Conservation (phyloP, 495 filamentous ascomycete species). For the Zalerion maritima region DNA sequence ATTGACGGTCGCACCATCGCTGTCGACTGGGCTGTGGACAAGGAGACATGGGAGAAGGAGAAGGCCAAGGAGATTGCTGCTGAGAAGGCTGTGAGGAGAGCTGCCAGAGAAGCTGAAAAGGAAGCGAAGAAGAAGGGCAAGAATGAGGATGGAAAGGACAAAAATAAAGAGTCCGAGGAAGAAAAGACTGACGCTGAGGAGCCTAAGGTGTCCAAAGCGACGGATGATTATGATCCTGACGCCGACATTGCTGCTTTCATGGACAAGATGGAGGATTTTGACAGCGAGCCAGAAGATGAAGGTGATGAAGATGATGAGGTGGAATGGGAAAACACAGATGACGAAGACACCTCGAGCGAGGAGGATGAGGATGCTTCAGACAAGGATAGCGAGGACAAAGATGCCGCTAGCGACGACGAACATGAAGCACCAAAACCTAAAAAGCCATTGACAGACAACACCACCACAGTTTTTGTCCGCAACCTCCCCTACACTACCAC, state of each 20-base stretch:
- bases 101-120: slow-evolving; percentile 16
- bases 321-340: slow-evolving; percentile 16
- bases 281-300: slow-evolving; percentile 1
- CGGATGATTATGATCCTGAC: slow-evolving; percentile 4
- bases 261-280: slow-evolving; percentile 4
- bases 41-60: slow-evolving; percentile 61
- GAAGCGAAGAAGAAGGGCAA: slow-evolving; percentile 14
- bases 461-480: slow-evolving; percentile 75
- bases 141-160: slow-evolving; percentile 15
- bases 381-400: slow-evolving; percentile 21
- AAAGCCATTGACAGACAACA: slow-evolving; percentile 35
- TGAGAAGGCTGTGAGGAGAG: slow-evolving; percentile 19
- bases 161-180: slow-evolving; percentile 13
- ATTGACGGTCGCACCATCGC: slow-evolving; percentile 76
- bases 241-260: no score
- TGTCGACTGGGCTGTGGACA: slow-evolving; percentile 94
- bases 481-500: slow-evolving; percentile 81
- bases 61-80: slow-evolving; percentile 23
- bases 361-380: slow-evolving; percentile 22
- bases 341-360: slow-evolving; percentile 14
- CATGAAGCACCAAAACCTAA: slow-evolving; percentile 21
- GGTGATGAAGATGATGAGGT: slow-evolving; percentile 8
- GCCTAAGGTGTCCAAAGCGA: slow-evolving; percentile 4
- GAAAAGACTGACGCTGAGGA: no score
- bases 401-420: slow-evolving; percentile 24